These are phyloP conservation scores for Planoprotostelium fungivorum DNA, from an alignment of 78 protist species.

Conservation along the genomic window DNA sequence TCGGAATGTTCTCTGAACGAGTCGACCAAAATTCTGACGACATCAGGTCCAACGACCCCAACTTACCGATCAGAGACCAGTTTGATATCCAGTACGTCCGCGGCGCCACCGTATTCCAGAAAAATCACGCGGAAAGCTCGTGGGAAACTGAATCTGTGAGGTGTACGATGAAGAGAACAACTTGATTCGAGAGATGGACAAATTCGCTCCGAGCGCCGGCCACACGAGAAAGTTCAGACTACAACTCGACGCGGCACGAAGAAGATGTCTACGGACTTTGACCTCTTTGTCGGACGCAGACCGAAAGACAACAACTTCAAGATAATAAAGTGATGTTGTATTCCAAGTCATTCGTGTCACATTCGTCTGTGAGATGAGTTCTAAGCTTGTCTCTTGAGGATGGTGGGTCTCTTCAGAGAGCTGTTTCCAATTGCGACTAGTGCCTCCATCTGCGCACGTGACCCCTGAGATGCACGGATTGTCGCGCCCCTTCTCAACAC, in stretches of 20 bases:
- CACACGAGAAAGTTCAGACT: constrained; percentile 43
- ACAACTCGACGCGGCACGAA: constrained; percentile 44
- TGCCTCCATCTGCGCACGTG: too few relatives aligned
- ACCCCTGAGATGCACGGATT: too few relatives aligned
- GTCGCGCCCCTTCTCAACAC: too few relatives aligned
- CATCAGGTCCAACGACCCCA: neutral
- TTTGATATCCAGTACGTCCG: constrained; percentile 50
- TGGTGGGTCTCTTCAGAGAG: too few relatives aligned
- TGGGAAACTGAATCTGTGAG: neutral
- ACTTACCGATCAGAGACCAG: neutral
- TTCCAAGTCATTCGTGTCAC: too few relatives aligned
- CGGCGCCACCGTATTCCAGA: constrained; percentile 56
- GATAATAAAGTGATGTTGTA: too few relatives aligned
- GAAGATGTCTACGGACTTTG: constrained; percentile 57
- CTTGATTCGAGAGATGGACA: neutral
- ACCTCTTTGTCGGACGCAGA: constrained; percentile 80
- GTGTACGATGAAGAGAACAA: neutral
- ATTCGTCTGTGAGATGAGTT: too few relatives aligned
- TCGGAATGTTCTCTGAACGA: neutral
- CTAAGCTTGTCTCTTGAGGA: too few relatives aligned
- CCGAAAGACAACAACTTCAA: constrained; percentile 79
- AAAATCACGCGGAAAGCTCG: constrained; percentile 6
- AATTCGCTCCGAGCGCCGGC: too few relatives aligned
- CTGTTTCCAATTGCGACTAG: too few relatives aligned
- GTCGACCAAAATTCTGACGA: neutral